phyloP scores from a whole-genome alignment of 768 basidiomycete genomes.

The Lactifluus piperatus region DNA sequence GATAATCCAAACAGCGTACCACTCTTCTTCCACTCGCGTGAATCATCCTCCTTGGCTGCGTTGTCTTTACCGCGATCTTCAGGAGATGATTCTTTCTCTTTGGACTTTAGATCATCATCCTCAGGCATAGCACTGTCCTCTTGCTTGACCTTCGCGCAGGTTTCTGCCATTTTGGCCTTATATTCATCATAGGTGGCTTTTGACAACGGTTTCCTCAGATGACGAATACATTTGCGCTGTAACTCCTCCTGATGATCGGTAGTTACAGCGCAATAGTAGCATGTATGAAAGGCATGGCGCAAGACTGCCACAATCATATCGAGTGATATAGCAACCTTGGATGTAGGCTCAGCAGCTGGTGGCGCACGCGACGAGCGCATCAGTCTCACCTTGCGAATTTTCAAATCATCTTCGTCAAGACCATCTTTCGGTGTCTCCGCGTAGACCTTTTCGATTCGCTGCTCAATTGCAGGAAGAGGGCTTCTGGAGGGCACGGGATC shows the following conservation, averaged over 20 bases:
- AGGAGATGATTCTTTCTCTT: slow-evolving; percentile 29
- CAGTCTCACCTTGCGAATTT: slow-evolving; percentile 58
- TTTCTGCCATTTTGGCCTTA: slow-evolving; percentile 43
- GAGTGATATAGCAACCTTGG: slow-evolving; percentile 68
- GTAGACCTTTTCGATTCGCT: slow-evolving; percentile 70
- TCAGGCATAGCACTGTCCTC: slow-evolving; percentile 40
- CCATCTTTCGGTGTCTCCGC: slow-evolving; percentile 56
- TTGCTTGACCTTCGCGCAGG: slow-evolving; percentile 35
- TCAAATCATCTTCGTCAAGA: slow-evolving; percentile 56
- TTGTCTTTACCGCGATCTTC: slow-evolving; percentile 28
- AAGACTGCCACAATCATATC: slow-evolving; percentile 93
- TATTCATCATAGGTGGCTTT: slow-evolving; percentile 53
- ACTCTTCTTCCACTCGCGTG: slow-evolving; percentile 51
- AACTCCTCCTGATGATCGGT: slow-evolving; percentile 93
- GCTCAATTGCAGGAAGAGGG: slow-evolving; percentile 75
- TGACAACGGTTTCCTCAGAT: slow-evolving; percentile 70
- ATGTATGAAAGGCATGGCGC: slow-evolving; percentile 85
- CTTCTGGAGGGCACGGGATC: slow-evolving; percentile 51
- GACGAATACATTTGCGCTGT: slow-evolving; percentile 88
- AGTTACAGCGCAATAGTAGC: slow-evolving; percentile 95
- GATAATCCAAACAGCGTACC: slow-evolving; percentile 37
- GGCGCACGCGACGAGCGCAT: slow-evolving; percentile 12
- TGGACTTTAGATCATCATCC: slow-evolving; percentile 16
- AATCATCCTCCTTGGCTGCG: slow-evolving; percentile 29
- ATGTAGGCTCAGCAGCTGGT: slow-evolving; percentile 16